Evolutionary conservation across 164 flowering plant genomes (phyloP), one percentile per base, ranked within the genome.

Genomic region (Vitis rupestris): DNA sequence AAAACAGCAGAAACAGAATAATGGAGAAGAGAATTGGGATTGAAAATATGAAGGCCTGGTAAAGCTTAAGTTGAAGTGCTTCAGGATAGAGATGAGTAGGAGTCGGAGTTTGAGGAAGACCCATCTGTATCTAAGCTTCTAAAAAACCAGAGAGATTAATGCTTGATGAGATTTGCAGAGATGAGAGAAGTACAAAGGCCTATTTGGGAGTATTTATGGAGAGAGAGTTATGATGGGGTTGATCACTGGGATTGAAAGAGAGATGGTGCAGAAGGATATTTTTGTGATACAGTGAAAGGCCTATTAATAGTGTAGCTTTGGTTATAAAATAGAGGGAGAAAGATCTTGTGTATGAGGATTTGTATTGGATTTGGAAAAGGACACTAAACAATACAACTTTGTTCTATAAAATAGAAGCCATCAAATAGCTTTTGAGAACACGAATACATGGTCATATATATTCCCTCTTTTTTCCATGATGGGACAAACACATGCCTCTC

Each of bases 41-140:
- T 49, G 97, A 89, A 69, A 91, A 91, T 50, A 89, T 88, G 84
- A 91, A 91, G 65, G 92, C 91, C 66, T 89, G 94, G 77, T 89
- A 91, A 13, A 91, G 85, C 70, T 89, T 91, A 2, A 91, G 81
- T 58, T 91, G 94, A 63, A 91, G 79, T 49, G 83, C 88, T 73
- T 83, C 87, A 13, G 94, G 85, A 72, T 93, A 91, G 15, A 82
- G 83, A 61, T 84, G 89, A 72, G 90, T 74, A 75, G 86, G 70
- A 62, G 59, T 77, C 58, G 88, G 76, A 72, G 79, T 51, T 70
- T 76, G 79, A 69, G 87, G 82, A 59, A 79, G 23, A 70, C 82
- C 89, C 89, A 84, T 80, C 76, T 64, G 63, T 61, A 73, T 54
- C 29, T 3, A 15, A 23, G 27, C 27, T 23, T 23, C 27, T 23